These are phyloP conservation scores for Nigrograna mackinnonii DNA, from an alignment of 2,329 filamentous ascomycete genomes.

Conservation along the genomic window DNA sequence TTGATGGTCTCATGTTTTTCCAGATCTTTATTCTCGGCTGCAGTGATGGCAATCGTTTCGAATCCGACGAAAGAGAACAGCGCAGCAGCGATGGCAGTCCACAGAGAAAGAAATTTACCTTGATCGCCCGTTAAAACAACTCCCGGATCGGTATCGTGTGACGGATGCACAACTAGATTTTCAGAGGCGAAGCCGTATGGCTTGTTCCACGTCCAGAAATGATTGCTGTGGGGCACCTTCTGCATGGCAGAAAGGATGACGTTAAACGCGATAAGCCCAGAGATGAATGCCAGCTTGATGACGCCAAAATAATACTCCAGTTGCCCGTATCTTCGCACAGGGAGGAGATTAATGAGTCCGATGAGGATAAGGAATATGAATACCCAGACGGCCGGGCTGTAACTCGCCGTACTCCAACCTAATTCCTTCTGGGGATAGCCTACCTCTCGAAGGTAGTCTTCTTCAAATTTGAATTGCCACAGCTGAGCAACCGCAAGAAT, in stretches of 20 bases:
- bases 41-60: conserved; percentile 48
- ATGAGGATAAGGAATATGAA: conserved; percentile 77
- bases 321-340: conserved; percentile 83
- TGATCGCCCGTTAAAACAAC: conserved; percentile 30
- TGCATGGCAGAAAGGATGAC: conserved; percentile 40
- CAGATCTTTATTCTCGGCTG: conserved; percentile 47
- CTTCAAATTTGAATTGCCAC: conserved; percentile 45
- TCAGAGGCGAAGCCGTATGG: conserved; percentile 35
- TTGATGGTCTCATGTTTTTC: conserved; percentile 49
- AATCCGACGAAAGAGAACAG: conserved; percentile 51
- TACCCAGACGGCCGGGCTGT: conserved; percentile 63
- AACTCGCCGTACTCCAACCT: conserved; percentile 76
- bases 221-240: conserved; percentile 20
- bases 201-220: conserved; percentile 39
- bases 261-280: conserved; percentile 47
- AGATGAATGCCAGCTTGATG: conserved; percentile 70
- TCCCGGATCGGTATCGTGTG: conserved; percentile 19
- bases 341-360: conserved; percentile 81
- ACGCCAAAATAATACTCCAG: conserved; percentile 84
- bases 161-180: conserved; percentile 27
- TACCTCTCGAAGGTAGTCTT: conserved; percentile 30
- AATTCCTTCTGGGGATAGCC: conserved; percentile 37
- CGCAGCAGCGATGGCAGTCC: conserved; percentile 46
- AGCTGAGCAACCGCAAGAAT: conserved; percentile 44
- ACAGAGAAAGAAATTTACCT: conserved; percentile 40